Conservation (phyloP, 805 yeast genomes). For the Blastobotrys mokoenaii region DNA sequence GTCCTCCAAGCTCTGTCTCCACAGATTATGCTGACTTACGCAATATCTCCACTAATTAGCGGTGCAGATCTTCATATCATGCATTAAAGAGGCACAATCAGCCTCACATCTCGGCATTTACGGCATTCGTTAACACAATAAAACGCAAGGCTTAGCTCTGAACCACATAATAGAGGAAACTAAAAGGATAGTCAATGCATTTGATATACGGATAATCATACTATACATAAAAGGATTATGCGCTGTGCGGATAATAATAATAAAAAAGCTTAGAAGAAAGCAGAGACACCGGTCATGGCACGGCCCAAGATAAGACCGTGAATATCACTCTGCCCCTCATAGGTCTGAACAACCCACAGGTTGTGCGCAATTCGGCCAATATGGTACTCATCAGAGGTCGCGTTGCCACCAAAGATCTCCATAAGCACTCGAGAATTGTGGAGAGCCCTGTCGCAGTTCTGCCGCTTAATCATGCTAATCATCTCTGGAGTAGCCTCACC, state of each 20-base stretch:
- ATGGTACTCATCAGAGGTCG: conserved; percentile 36
- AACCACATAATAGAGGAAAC: too few relatives aligned
- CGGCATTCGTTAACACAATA: too few relatives aligned
- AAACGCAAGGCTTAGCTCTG: too few relatives aligned
- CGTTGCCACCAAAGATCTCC: conserved; percentile 41
- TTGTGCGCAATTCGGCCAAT: conserved; percentile 36
- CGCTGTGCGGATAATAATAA: not conserved
- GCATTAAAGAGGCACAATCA: too few relatives aligned
- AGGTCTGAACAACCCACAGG: conserved; percentile 38
- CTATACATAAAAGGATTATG: too few relatives aligned
- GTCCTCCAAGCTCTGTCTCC: too few relatives aligned
- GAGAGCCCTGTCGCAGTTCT: conserved; percentile 36
- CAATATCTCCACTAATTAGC: too few relatives aligned
- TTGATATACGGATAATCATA: not conserved
- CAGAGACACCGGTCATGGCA: conserved; percentile 32
- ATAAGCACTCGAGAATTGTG: conserved; percentile 29
- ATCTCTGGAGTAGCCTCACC: conserved; percentile 33
- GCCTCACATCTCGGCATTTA: too few relatives aligned
- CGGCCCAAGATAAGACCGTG: conserved; percentile 35
- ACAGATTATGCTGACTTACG: too few relatives aligned
- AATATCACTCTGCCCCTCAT: conserved; percentile 39
- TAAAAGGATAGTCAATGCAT: not conserved
- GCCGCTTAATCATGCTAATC: conserved; percentile 37
- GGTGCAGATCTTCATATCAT: too few relatives aligned
- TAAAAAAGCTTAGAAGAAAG: conserved; percentile 14